Evolutionary conservation across 2,329 filamentous ascomycete species (phyloP).

Genomic region (Zymoseptoria ardabiliae): DNA sequence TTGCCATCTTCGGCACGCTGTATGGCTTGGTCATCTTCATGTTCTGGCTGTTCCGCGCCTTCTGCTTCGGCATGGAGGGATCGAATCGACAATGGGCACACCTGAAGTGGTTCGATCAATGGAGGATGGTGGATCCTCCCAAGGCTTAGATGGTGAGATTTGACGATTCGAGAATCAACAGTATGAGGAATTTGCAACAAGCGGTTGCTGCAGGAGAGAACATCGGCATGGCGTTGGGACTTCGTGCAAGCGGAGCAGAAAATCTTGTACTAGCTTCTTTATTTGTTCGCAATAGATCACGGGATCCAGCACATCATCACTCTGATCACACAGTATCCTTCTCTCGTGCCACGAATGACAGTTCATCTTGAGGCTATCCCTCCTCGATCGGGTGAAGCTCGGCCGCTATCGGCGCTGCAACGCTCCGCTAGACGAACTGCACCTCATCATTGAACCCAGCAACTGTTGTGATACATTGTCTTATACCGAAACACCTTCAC

Average conservation of each 20-base stretch:
- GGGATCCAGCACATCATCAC: neutral
- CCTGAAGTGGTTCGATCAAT: constrained; percentile 86
- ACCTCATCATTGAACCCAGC: neutral
- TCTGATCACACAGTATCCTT: neutral
- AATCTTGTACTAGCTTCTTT: constrained; percentile 5
- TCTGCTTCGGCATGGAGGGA: constrained; percentile 94
- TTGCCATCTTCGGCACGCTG: constrained; percentile 62
- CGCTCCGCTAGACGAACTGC: neutral
- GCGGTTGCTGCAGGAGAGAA: neutral
- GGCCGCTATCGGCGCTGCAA: neutral
- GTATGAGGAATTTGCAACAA: constrained; percentile 1
- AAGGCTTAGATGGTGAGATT: constrained; percentile 23
- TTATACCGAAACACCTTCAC: neutral
- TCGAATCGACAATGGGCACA: constrained; percentile 76
- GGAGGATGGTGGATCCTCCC: constrained; percentile 64
- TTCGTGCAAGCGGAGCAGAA: constrained; percentile 4
- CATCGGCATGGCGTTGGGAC: constrained; percentile 3
- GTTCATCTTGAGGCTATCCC: neutral
- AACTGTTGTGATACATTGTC: neutral
- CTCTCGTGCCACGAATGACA: neutral
- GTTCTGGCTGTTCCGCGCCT: constrained; percentile 84
- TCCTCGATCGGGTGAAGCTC: neutral
- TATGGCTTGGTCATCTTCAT: constrained; percentile 71
- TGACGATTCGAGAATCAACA: neutral
- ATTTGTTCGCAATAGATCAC: neutral